These are phyloP conservation scores for Fusarium austroafricanum DNA, from an alignment of 2,329 filamentous ascomycete genomes.

Conservation along the genomic window DNA sequence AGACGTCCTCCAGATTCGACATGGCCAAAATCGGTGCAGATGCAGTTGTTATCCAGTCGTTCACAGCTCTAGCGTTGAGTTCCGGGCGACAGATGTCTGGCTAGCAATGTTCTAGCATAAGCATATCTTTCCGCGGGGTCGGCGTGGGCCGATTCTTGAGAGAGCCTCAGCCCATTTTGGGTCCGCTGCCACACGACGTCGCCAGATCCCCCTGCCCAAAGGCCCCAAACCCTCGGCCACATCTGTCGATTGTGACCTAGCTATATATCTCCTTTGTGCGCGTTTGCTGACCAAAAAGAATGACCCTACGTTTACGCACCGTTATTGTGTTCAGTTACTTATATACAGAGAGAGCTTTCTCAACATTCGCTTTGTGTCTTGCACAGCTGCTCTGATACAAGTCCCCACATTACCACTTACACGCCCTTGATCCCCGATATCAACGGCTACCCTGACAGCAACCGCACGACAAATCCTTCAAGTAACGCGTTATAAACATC, in stretches of 20 bases:
- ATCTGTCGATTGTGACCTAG: constrained; percentile 49
- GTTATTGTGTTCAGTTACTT: constrained; percentile 24
- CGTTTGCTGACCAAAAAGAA: constrained; percentile 29
- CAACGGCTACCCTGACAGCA: constrained; percentile 12
- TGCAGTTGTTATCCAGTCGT: background rate
- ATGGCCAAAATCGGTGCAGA: constrained; percentile 29
- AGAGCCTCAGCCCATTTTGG: constrained; percentile 52
- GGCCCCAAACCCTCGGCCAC: constrained; percentile 41
- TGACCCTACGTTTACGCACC: constrained; percentile 26
- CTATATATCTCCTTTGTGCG: constrained; percentile 48
- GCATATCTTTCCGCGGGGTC: constrained; percentile 49
- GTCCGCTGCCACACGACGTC: constrained; percentile 51
- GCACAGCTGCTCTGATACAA: constrained; percentile 21
- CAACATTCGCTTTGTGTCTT: constrained; percentile 22
- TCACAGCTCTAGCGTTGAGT: constrained; percentile 1
- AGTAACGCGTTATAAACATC: constrained; percentile 26
- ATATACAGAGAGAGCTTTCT: constrained; percentile 30
- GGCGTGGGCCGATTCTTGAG: constrained; percentile 52
- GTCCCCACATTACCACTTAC: constrained; percentile 35
- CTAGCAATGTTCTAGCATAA: constrained; percentile 40
- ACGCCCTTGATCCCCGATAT: constrained; percentile 21
- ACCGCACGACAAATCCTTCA: constrained; percentile 13
- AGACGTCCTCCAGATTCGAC: constrained; percentile 30
- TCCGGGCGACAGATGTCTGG: constrained; percentile 11
- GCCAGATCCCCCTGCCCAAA: constrained; percentile 48